These are phyloP conservation scores for Beauveria sp. DNA, from an alignment of 2,329 filamentous ascomycete genomes.

Conservation along the genomic window DNA sequence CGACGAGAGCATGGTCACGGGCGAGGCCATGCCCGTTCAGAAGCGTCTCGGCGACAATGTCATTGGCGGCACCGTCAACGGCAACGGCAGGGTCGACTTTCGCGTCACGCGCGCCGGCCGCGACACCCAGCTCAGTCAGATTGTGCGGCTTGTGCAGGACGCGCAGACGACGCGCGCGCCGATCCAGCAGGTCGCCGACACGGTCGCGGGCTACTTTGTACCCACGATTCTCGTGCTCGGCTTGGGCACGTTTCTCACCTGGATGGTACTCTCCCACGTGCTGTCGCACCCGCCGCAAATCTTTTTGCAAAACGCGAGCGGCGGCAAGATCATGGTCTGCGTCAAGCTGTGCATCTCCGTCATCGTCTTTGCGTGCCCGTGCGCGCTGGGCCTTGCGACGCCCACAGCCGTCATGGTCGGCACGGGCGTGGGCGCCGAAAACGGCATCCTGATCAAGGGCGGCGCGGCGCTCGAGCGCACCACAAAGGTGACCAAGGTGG, in stretches of 20 bases:
- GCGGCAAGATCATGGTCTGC: conserved; percentile 93
- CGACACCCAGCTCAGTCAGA: conserved; percentile 95
- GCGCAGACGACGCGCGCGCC: conserved; percentile 91
- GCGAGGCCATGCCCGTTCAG: conserved; percentile 89
- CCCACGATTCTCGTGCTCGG: conserved; percentile 82
- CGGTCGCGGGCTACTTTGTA: conserved; percentile 87
- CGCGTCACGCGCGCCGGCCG: conserved; percentile 85
- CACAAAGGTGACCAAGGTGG: conserved; percentile 81
- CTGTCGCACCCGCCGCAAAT: conserved; percentile 79
- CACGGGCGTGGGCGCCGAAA: conserved; percentile 90
- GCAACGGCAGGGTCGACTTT: conserved; percentile 84
- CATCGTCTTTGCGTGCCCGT: conserved; percentile 96
- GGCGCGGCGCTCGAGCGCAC: conserved; percentile 85
- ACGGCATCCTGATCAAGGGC: conserved; percentile 96
- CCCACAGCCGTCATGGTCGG: conserved; percentile 98
- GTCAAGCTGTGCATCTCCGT: conserved; percentile 96
- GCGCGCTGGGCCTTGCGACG: conserved; percentile 89
- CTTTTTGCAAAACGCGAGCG: conserved; percentile 71
- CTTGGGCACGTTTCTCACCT: conserved; percentile 73
- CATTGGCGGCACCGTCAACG: conserved; percentile 93
- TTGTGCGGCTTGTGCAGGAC: conserved; percentile 96
- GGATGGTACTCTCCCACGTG: conserved; percentile 92
- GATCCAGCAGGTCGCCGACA: conserved; percentile 88
- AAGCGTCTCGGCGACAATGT: conserved; percentile 74
- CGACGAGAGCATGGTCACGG: conserved; percentile 97